phyloP scores from a whole-genome alignment of 306 rosid genomes.

The Vicia villosa region DNA sequence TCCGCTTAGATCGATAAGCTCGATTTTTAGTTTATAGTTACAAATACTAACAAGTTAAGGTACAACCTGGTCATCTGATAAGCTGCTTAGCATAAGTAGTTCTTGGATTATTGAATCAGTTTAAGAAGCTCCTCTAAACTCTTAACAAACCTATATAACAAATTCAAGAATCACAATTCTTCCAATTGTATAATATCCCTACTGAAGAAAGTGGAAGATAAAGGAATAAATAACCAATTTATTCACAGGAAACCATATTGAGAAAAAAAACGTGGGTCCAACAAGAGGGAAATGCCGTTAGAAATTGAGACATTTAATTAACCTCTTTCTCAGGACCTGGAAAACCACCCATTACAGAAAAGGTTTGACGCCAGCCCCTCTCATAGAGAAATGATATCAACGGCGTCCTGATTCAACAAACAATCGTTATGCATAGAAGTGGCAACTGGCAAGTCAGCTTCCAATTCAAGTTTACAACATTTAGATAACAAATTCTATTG shows the following conservation, averaged over 20 bases:
- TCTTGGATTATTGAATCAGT: conserved; percentile 18
- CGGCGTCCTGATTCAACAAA: conserved; percentile 66
- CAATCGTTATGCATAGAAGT: conserved; percentile 33
- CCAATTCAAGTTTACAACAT: conserved; percentile 18
- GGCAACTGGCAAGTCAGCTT: conserved; percentile 27
- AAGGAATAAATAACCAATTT: conserved; percentile 8
- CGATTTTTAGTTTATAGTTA: conserved; percentile 11
- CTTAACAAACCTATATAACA: conserved; percentile 7
- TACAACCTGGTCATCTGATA: background rate
- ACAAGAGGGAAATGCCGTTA: conserved; percentile 3
- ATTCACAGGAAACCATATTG: conserved; percentile 21
- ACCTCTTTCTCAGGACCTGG: conserved; percentile 99
- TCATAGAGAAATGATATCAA: conserved; percentile 82
- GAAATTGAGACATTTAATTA: conserved; percentile 31
- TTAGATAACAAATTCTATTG: conserved; percentile 13
- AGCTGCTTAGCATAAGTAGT: conserved; percentile 24
- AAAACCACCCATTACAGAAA: conserved; percentile 68
- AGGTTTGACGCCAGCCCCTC: conserved; percentile 97
- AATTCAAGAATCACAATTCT: conserved; percentile 5
- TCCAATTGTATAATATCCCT: conserved; percentile 19
- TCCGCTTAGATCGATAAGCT: background rate
- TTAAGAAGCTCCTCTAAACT: conserved; percentile 30
- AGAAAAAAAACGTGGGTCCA: background rate
- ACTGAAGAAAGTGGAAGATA: conserved; percentile 13
- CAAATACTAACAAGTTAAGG: conserved; percentile 22